Evolutionary conservation across 139 green algal species (phyloP).

Genomic region (Klebsormidium nitens): DNA sequence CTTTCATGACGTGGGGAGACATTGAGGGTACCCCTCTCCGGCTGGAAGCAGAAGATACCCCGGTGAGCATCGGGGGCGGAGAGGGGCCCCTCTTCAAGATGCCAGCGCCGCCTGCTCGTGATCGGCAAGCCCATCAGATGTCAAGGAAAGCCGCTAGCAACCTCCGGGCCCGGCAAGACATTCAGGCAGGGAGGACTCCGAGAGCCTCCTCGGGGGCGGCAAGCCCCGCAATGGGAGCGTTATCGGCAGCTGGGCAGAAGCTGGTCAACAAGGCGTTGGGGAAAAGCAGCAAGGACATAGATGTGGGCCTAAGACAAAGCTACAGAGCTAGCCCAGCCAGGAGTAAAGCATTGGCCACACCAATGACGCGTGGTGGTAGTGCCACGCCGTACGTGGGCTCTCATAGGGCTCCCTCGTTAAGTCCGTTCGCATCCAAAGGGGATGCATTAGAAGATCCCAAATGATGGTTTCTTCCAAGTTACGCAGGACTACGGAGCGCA

Average conservation of each 20-base stretch:
- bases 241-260: slow-evolving; percentile 37
- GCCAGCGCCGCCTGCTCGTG: slow-evolving; percentile 14
- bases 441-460: no score
- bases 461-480: no score
- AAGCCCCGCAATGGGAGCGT: background rate
- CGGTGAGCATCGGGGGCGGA: slow-evolving; percentile 22
- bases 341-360: no score
- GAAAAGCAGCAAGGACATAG: slow-evolving; percentile 15
- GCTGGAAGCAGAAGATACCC: slow-evolving; percentile 39
- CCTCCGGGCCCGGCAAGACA: slow-evolving; percentile 10
- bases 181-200: background rate
- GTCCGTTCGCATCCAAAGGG: no score
- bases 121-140: slow-evolving; percentile 13
- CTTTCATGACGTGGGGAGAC: slow-evolving; percentile 51
- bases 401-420: no score
- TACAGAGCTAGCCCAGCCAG: slow-evolving; percentile 11
- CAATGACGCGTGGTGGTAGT: no score
- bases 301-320: slow-evolving; percentile 27
- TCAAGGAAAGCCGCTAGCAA: slow-evolving; percentile 21
- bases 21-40: slow-evolving; percentile 43
- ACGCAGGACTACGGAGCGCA: no score
- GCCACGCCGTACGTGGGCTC: no score
- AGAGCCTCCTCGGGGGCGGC: background rate
- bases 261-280: slow-evolving; percentile 26
- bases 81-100: slow-evolving; percentile 38